Percentiles rank a stretch among this genome's conserved stretches.
Evolutionary conservation across 805 yeast genomes (phyloP).

Genomic region (Candida fluviatilis): DNA sequence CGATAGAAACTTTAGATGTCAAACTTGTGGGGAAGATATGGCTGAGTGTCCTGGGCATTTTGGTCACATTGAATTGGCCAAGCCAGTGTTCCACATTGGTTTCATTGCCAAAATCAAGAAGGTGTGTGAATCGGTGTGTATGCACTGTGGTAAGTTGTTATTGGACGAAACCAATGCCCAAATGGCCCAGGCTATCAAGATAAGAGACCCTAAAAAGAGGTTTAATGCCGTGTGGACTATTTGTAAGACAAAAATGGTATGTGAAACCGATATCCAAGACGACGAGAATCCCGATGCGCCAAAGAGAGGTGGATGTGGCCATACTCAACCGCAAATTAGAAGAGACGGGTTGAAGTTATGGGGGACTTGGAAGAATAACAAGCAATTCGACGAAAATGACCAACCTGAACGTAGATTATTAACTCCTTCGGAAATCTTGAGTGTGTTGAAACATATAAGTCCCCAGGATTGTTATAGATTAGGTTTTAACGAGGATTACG

Average conservation of each 20-base stretch:
- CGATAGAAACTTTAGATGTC: constrained; percentile 96
- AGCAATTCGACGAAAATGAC: constrained; percentile 74
- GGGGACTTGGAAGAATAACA: constrained; percentile 97
- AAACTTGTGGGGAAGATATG: constrained; percentile 99
- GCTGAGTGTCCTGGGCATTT: constrained; percentile 99
- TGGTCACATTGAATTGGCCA: constrained; percentile 97
- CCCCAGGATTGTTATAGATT: constrained; percentile 74
- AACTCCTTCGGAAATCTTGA: constrained; percentile 83
- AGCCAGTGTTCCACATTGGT: constrained; percentile 98
- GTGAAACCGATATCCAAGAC: constrained; percentile 84
- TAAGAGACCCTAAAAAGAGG: constrained; percentile 92
- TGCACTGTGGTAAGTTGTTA: constrained; percentile 95
- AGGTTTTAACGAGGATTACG: constrained; percentile 93
- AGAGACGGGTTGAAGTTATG: constrained; percentile 92
- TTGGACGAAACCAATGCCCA: constrained; percentile 78
- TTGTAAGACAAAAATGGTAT: constrained; percentile 88
- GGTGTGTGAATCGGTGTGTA: constrained; percentile 93
- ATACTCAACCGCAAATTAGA: constrained; percentile 91
- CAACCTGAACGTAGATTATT: constrained; percentile 90
- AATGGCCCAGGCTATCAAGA: constrained; percentile 83
- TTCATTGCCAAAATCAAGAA: constrained; percentile 91
- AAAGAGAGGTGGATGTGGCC: constrained; percentile 97
- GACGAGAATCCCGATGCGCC: constrained; percentile 43
- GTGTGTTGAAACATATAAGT: constrained; percentile 87
- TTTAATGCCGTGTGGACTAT: constrained; percentile 95